Evolutionary conservation across 2,329 filamentous ascomycete species (phyloP), one percentile per base, ranked within the genome.

Genomic region (Talaromyces amestolkiae): DNA sequence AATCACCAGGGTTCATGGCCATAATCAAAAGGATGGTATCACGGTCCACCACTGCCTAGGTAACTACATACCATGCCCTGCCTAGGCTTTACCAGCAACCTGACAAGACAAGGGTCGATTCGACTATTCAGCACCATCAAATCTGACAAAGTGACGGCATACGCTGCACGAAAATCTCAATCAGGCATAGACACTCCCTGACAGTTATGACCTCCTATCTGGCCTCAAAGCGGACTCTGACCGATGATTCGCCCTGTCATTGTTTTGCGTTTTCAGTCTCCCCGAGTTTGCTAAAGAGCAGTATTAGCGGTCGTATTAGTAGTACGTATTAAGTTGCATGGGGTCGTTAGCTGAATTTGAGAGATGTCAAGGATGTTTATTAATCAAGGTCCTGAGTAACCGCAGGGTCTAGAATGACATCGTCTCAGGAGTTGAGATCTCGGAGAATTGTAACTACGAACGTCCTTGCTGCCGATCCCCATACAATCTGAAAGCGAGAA

Each of bases 101-200:
- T 24, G 24, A 51, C 4, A 10, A 43, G 17, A 15, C 37, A 13
- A 39, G 41, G 41, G 19, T 13, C 11, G 5, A 5, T 15, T 47
- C 45, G 27, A 49, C 3, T 22, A 49, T 49, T 8, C 22, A 27
- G 47, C 47, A 17, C 22, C 10, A 19, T 35, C 27, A 19, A 54
- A n/a, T 22, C n/a, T 8, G 31, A 37, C 49, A 56, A 35, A 56
- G 31, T 56, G 53, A 56, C 53, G 33, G 53, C 53, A 56, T 15
- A 56, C 6, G 53, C 53, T 56, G 53, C 53, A 56, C n/a, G 53
- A 11, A 56, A 24, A 37, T 56, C 53, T 56, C 53, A 56, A 56
- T 37, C n/a, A 56, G 53, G 53, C 19, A 54, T 56, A 56, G 53
- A 37, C 49, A 31, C 33, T 56, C 33, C 33, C 19, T 22, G 33